Conservation (phyloP, 352 stramenopile genomes). For the Pythium plurisporium region DNA sequence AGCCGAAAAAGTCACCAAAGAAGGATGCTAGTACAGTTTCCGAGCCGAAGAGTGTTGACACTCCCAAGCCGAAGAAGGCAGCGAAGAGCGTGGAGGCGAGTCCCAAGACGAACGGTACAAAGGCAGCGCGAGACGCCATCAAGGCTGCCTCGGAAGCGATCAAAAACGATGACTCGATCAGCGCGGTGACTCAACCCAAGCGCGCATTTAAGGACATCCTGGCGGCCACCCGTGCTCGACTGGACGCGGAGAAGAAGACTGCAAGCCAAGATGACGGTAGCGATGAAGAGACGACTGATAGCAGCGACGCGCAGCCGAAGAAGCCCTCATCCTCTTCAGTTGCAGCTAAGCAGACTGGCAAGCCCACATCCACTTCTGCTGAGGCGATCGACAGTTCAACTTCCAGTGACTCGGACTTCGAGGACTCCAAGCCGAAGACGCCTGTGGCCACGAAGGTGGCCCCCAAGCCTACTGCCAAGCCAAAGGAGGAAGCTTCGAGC, state of each 20-base stretch:
- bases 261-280: conserved; percentile 10
- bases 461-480: background rate
- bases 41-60: background rate
- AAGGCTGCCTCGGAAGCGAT: conserved; percentile 6
- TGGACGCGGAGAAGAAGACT: conserved; percentile 31
- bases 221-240: conserved; percentile 26
- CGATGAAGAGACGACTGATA: conserved; percentile 14
- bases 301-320: background rate
- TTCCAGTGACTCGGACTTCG: conserved; percentile 40
- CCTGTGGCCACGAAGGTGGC: background rate
- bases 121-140: conserved; percentile 10
- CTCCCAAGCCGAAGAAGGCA: background rate
- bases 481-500: conserved; percentile 21
- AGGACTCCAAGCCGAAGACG: conserved; percentile 13
- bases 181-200: conserved; percentile 1
- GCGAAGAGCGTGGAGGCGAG: background rate
- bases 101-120: conserved; percentile 11
- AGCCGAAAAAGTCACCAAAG: background rate
- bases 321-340: background rate
- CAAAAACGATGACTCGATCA: conserved; percentile 10
- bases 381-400: conserved; percentile 23
- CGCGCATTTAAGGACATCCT: conserved; percentile 45
- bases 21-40: background rate
- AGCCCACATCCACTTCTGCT: background rate
- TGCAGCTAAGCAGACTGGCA: conserved; percentile 7